Evolutionary conservation across 495 filamentous ascomycete genomes (phyloP).

Genomic region (Penicillium crystallinum): DNA sequence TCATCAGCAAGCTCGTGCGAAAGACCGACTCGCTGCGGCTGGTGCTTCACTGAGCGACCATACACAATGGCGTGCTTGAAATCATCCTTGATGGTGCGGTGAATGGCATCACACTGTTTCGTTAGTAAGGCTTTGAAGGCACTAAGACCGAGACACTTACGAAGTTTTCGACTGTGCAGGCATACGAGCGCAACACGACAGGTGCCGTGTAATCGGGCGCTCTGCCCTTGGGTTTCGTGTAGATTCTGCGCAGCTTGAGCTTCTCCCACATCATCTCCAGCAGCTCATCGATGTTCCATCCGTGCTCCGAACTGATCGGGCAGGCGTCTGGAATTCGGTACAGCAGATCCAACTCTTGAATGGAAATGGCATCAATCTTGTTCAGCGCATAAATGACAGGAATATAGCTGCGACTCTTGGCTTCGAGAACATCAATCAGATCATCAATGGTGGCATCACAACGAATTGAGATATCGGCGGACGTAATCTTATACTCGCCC

Average conservation of each 20-base stretch:
- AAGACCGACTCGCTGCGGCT: conserved; percentile 92
- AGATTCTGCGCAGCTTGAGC: conserved; percentile 82
- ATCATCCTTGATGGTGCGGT: conserved; percentile 91
- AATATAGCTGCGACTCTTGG: conserved; percentile 92
- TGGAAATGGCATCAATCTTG: conserved; percentile 97
- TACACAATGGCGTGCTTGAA: conserved; percentile 96
- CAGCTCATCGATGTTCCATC: conserved; percentile 97
- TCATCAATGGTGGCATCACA: conserved; percentile 93
- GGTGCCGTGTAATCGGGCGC: conserved; percentile 88
- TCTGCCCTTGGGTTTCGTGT: conserved; percentile 97
- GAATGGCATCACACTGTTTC: conserved; percentile 86
- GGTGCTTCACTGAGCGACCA: conserved; percentile 96
- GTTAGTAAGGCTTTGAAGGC: not conserved
- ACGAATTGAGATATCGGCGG: conserved; percentile 95
- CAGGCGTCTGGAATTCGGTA: conserved; percentile 96
- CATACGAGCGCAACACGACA: conserved; percentile 76
- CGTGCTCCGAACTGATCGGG: conserved; percentile 95
- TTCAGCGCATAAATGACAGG: conserved; percentile 97
- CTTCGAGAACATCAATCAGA: conserved; percentile 92
- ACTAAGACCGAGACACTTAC: conserved; percentile 47
- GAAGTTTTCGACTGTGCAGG: conserved; percentile 93
- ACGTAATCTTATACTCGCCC: conserved; percentile 92
- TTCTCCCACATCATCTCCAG: conserved; percentile 99
- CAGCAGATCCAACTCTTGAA: conserved; percentile 91
- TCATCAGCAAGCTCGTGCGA: conserved; percentile 90